A percentile compares a stretch with the other conserved stretches of the same genome.
phyloP scores from a whole-genome alignment of 2,329 filamentous ascomycete genomes.

The Diaporthe aspalathi region DNA sequence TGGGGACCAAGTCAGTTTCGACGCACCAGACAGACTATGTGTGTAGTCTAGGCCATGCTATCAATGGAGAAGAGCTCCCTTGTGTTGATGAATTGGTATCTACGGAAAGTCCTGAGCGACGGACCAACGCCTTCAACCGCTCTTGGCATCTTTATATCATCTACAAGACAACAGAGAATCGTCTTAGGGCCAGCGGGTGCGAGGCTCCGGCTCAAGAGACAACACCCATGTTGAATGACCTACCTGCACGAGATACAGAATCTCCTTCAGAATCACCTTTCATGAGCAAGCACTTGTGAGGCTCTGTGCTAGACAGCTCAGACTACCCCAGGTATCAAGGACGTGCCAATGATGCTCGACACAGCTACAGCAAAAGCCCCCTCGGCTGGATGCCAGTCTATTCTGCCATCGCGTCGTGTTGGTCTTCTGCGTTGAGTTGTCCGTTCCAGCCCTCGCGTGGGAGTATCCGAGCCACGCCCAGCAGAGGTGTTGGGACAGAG shows the following conservation, averaged over 20 bases:
- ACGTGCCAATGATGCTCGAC: neutral
- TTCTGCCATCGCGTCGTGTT: neutral
- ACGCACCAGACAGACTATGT: neutral
- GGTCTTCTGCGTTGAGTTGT: neutral
- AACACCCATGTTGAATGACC: neutral
- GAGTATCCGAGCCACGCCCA: neutral
- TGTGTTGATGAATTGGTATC: no score
- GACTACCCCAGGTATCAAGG: neutral
- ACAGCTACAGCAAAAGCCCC: no score
- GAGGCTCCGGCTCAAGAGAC: neutral
- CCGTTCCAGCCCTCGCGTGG: neutral
- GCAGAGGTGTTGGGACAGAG: neutral
- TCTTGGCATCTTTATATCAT: neutral
- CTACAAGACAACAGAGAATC: neutral
- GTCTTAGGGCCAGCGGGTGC: neutral
- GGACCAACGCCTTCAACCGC: neutral
- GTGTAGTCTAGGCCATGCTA: no score
- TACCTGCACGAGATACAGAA: neutral
- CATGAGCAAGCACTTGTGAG: neutral
- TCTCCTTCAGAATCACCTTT: neutral
- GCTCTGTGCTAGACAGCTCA: neutral
- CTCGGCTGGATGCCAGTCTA: no score
- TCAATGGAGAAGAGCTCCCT: no score
- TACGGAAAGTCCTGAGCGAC: neutral
- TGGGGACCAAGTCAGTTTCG: slow-evolving; percentile 2